These are phyloP conservation scores for Phytophthora kernoviae DNA, from an alignment of 352 stramenopile species.

Conservation along the genomic window DNA sequence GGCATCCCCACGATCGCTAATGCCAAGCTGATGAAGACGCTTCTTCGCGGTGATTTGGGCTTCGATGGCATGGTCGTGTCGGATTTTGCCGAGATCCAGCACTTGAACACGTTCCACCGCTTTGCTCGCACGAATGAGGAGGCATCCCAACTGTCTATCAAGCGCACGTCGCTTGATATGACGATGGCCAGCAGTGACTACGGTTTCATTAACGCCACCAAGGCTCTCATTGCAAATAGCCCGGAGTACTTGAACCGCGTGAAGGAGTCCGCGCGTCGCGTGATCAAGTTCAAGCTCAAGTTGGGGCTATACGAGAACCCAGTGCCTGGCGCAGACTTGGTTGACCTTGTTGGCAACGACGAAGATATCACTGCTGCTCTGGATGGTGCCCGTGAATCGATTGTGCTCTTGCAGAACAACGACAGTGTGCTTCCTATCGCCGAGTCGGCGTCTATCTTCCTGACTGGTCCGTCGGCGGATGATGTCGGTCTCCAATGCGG, in stretches of 20 bases:
- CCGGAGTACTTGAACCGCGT: conserved; percentile 48
- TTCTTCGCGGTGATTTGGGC: conserved; percentile 76
- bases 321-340: conserved; percentile 50
- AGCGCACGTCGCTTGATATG: conserved; percentile 89
- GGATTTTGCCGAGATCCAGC: conserved; percentile 91
- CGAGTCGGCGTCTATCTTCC: conserved; percentile 43
- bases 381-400: conserved; percentile 67
- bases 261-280: conserved; percentile 55
- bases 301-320: conserved; percentile 73
- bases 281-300: conserved; percentile 75
- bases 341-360: conserved; percentile 45
- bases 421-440: conserved; percentile 52
- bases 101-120: conserved; percentile 67
- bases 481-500: conserved; percentile 72
- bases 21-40: conserved; percentile 66
- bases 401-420: conserved; percentile 86
- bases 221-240: conserved; percentile 44
- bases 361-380: conserved; percentile 56
- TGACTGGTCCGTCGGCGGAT: conserved; percentile 64
- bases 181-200: conserved; percentile 79
- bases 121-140: conserved; percentile 47
- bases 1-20: conserved; percentile 89
- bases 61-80: conserved; percentile 90
- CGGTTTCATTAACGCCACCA: conserved; percentile 58
- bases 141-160: conserved; percentile 63